phyloP scores from a whole-genome alignment of 768 basidiomycete genomes.

The Pulveroboletus sp. region DNA sequence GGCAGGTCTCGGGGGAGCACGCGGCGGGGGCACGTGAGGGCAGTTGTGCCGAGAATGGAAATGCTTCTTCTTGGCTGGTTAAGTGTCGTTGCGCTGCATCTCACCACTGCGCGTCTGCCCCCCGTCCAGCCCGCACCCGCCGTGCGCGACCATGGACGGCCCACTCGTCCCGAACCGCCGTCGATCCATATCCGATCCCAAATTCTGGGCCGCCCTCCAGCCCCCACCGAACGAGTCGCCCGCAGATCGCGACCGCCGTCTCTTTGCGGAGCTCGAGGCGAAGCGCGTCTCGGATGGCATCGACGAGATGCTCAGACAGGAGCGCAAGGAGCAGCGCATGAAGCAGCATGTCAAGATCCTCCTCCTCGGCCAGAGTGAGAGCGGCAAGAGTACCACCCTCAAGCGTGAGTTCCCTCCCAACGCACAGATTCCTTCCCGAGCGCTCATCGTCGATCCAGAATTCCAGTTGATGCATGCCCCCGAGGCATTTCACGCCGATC shows the following conservation, averaged over 20 bases:
- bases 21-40: conserved; percentile 22
- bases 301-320: conserved; percentile 71
- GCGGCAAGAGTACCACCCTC: conserved; percentile 83
- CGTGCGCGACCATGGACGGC: conserved; percentile 15
- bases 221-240: conserved; percentile 73
- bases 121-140: conserved; percentile 2
- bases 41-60: conserved; percentile 23
- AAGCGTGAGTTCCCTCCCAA: conserved; percentile 62
- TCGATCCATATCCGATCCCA: conserved; percentile 59
- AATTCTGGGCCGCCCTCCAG: conserved; percentile 55
- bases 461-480: conserved; percentile 81
- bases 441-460: conserved; percentile 46
- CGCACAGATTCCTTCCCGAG: no score
- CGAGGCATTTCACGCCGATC: conserved; percentile 71
- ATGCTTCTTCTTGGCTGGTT: conserved; percentile 23
- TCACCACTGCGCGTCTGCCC: conserved; percentile 17
- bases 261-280: conserved; percentile 66
- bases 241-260: conserved; percentile 58
- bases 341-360: conserved; percentile 71
- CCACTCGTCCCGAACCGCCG: conserved; percentile 37
- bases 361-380: conserved; percentile 84
- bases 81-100: conserved; percentile 13
- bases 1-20: no score
- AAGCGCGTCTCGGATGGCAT: conserved; percentile 72
- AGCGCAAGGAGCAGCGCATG: conserved; percentile 57